Evolutionary conservation across 129 eudicot genomes (phyloP), one percentile per base, ranked within the genome.

Genomic region (Centella asiatica): DNA sequence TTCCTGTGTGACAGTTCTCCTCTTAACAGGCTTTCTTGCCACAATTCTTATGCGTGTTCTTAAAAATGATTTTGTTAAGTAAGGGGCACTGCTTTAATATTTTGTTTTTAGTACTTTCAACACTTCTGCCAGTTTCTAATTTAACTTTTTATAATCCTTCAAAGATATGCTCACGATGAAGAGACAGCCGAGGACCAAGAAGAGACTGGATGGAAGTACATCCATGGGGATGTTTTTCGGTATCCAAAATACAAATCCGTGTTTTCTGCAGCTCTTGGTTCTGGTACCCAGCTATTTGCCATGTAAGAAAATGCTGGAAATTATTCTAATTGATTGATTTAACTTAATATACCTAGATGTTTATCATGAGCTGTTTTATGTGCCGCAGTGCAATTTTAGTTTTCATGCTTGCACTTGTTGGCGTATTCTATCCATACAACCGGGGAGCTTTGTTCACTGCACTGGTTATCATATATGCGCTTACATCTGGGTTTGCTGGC

Each of bases 131-230:
- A 25, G 5, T 5, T 53, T 27, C 4, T 14, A 25, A 25, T 13
- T 53, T 25, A 19, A 3, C 32, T 9, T 9, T 18, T 56, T 4
- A 31, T 1, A 6, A n/a, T 27, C 13, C 6, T 12, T 34, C 27
- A 56, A 31, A 56, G 61, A 67, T 69, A 69, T 27, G 58, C 67
- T 13, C 59, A 69, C 48, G 74, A 69, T 34, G 74, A 59, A 44
- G 74, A 69, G 48, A 22, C 60, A 18, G 60, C 74, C 0, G 74
- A 69, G 18, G 67, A 69, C 40, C 74, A 69, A 60, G 74, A 69
- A 32, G 74, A 69, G 36, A 69, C 67, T 6, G 74, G 67, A 45
- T 69, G 74, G 74, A 69, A 69, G 64, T 69, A 69, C 53, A 59
- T 69, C 15, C 74, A 69, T 60, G 67, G 74, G 36, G 74, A 69